These are phyloP conservation scores for Vigna nakashimae DNA, from an alignment of 306 rosid species.

Conservation along the genomic window DNA sequence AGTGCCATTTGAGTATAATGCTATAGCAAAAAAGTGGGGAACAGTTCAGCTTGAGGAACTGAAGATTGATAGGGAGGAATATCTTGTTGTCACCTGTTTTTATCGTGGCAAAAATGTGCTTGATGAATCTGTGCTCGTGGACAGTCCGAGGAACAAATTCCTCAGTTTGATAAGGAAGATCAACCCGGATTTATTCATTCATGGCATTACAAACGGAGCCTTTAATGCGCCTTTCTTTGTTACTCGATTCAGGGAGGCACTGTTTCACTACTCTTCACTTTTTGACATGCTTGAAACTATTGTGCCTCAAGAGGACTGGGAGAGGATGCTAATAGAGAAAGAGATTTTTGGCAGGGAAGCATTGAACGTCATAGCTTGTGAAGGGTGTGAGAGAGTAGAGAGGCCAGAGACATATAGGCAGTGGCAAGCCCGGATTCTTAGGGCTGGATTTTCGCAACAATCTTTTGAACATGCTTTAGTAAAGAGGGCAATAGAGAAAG, in stretches of 20 bases:
- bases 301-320: conserved; percentile 85
- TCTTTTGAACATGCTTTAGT: conserved; percentile 53
- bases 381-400: conserved; percentile 95
- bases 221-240: conserved; percentile 95
- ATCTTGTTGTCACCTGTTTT: conserved; percentile 75
- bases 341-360: conserved; percentile 92
- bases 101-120: conserved; percentile 80
- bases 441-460: conserved; percentile 81
- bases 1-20: conserved; percentile 81
- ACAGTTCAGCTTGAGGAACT: conserved; percentile 82
- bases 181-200: conserved; percentile 79
- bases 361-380: conserved; percentile 91
- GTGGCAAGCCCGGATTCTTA: conserved; percentile 85
- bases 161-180: conserved; percentile 76
- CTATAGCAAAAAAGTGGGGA: conserved; percentile 93
- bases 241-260: conserved; percentile 88
- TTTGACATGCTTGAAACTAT: conserved; percentile 94
- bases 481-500: conserved; percentile 61
- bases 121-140: conserved; percentile 83
- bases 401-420: conserved; percentile 96
- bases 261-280: conserved; percentile 89
- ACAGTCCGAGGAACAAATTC: conserved; percentile 72
- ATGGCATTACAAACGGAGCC: conserved; percentile 80
- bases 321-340: conserved; percentile 89
- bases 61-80: conserved; percentile 76